Evolutionary conservation across 345 rosid genomes (phyloP).

Genomic region (Nasturtium officinale): DNA sequence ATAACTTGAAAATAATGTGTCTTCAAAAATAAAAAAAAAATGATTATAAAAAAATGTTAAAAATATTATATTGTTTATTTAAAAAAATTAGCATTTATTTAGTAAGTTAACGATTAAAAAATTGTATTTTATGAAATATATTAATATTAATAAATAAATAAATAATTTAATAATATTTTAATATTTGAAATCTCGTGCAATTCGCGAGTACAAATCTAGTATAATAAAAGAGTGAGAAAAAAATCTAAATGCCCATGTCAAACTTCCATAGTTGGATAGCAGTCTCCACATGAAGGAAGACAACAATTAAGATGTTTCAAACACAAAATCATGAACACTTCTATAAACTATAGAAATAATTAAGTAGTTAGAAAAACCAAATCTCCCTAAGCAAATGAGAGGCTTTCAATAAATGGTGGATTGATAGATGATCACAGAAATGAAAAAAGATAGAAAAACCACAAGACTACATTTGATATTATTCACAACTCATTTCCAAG

Average conservation of each 20-base stretch:
- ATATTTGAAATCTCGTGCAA: too few relatives aligned
- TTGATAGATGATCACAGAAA: not conserved
- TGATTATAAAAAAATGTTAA: too few relatives aligned
- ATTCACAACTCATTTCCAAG: constrained; percentile 30
- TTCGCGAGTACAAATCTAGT: too few relatives aligned
- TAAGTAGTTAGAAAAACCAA: not conserved
- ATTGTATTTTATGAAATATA: too few relatives aligned
- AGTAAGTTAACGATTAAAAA: too few relatives aligned
- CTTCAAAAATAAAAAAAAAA: too few relatives aligned
- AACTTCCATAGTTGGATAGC: not conserved
- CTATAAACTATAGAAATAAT: not conserved
- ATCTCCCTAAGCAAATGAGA: not conserved
- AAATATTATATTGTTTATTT: too few relatives aligned
- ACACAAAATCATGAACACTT: not conserved
- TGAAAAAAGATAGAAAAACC: not conserved
- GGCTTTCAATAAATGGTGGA: not conserved
- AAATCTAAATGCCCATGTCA: not conserved
- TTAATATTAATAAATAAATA: too few relatives aligned
- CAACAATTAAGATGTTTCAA: not conserved
- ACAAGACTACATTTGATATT: constrained; percentile 7
- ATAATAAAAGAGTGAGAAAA: not conserved
- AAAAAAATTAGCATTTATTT: too few relatives aligned
- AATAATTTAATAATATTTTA: too few relatives aligned
- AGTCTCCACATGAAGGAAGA: not conserved
- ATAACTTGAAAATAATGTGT: too few relatives aligned